Base-by-base conservation (phyloP, 1,284 basidiomycete genomes). In the Ustilago sp. region DNA sequence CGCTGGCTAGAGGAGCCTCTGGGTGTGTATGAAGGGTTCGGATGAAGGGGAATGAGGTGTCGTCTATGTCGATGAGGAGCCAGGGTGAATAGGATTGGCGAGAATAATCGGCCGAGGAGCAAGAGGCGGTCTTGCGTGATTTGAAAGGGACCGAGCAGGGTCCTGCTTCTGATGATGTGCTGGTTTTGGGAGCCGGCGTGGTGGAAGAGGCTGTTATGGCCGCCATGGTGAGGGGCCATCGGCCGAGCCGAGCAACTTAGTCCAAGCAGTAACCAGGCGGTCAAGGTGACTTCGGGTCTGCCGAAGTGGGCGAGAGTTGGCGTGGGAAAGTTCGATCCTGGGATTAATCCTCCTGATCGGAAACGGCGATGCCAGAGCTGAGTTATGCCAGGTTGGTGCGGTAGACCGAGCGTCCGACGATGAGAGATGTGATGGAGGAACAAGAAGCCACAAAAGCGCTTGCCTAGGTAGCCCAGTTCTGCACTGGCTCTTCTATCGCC, bases 1-100 rank as follows among this genome's bases (percentile, higher is more conserved):
- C 67, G 31, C 36, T 63, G 8, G 64, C 28, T 13, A 63, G 57
- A 0, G 36, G 34, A 11, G 38, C 15, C 8, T 57, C 19, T 5
- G 28, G 8, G 23, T 28, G 23, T 13, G 47, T 34, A 43, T 67
- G 58, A 4, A 77, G 43, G 3, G 63, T 61, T 15, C 59, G 59
- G 1, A 77, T 54, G 28, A 77, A 72, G 3, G 74, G 66, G 0
- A 47, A 59, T 0, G 74, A 66, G 15, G 32, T 51, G 15, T 72
- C 65, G 32, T 59, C 69, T 8, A 59, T 63, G 35, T 77, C 74
- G 23, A 77, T 32, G 13, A 77, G 56, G 8, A 77, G 66, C 74
- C 74, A 77, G 35, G 68, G 59, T 12, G 69, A 63, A 36, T 45
- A 60, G 55, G 8, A 5, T 38, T n/a, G 41, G 45, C 35, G 35